Conservation (phyloP, 306 rosid genomes). For the Dryas octopetala region DNA sequence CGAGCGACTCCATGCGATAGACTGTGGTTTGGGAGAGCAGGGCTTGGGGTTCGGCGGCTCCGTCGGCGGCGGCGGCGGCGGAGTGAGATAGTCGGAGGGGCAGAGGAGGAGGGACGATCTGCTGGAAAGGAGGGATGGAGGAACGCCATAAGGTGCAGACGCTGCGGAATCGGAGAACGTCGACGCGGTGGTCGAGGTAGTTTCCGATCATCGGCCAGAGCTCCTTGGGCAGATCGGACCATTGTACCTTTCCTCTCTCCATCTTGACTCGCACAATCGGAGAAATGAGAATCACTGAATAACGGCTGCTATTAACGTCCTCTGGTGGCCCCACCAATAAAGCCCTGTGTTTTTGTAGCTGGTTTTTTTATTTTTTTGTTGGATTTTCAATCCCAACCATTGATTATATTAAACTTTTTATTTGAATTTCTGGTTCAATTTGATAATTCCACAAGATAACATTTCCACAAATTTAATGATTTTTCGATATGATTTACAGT, state of each 20-base stretch:
- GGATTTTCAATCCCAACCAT: too few species aligned
- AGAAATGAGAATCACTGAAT: too few species aligned
- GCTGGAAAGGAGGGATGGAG: conserved; percentile 33
- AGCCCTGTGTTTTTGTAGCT: too few species aligned
- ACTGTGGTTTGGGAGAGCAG: conserved; percentile 29
- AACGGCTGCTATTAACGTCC: too few species aligned
- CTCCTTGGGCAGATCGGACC: conserved; percentile 57
- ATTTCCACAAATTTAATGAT: too few species aligned
- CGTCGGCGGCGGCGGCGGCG: background rate
- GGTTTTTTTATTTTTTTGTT: too few species aligned
- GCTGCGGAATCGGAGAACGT: conserved; percentile 55
- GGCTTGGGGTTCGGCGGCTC: background rate
- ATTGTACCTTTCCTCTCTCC: conserved; percentile 3
- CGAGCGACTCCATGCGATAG: conserved; percentile 34
- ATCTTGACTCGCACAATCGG: background rate
- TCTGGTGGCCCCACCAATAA: too few species aligned
- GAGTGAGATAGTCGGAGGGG: conserved; percentile 27
- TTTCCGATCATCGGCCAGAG: conserved; percentile 47
- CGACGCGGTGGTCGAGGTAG: conserved; percentile 35
- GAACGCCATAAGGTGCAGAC: conserved; percentile 45
- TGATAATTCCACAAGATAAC: too few species aligned
- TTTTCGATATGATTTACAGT: too few species aligned
- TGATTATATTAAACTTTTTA: too few species aligned
- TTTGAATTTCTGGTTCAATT: too few species aligned
- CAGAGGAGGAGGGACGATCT: conserved; percentile 32